Evolutionary conservation across 2,329 filamentous ascomycete genomes (phyloP), one percentile per base, ranked within the genome.

Genomic region (Macrophomina phaseolina): DNA sequence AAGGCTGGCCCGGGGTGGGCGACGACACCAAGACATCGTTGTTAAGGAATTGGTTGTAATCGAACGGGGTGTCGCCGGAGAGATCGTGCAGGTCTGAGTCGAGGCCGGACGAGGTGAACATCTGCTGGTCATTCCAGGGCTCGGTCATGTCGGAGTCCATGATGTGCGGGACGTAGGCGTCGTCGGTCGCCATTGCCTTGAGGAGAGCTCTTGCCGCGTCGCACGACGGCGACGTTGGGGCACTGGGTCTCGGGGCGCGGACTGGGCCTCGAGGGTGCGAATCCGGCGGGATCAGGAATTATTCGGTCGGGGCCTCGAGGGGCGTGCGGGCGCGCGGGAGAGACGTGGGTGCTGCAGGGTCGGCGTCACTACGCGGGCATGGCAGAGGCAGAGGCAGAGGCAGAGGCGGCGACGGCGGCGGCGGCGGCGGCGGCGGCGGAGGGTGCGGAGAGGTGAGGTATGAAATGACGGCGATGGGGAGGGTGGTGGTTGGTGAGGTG

Each of bases 41-140:
- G 65, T 62, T 55, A 23, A 66, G 23, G n/a, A 46, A 66, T 49
- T 64, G 36, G n/a, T n/a, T 36, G 51, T 49, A 64, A 30, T 67
- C 49, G 58, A 64, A 49, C 23, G 32, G n/a, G 5, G 65, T 36
- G 18, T 66, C 64, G 51, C 34, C 9, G 46, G 23, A 7, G 4
- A 49, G 4, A 16, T 58, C 53, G 52, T 38, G 36, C 14, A 56
- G 16, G 18, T 61, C 56, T 11, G 40, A n/a, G 32, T 42, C n/a
- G 51, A 42, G 30, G 48, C 69, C 72, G 40, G 72, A 65, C 36
- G 71, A 70, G 53, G 74, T 73, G 62, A 69, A 68, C 68, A 71
- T 71, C 16, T 68, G 66, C 30, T 72, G 68, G 53, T 73, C 71
- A 68, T 71, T 72, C 48, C 70, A 64, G 23, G 68, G 67, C 64